Conservation (phyloP, 495 filamentous ascomycete genomes). For the Aspergillus baeticus region DNA sequence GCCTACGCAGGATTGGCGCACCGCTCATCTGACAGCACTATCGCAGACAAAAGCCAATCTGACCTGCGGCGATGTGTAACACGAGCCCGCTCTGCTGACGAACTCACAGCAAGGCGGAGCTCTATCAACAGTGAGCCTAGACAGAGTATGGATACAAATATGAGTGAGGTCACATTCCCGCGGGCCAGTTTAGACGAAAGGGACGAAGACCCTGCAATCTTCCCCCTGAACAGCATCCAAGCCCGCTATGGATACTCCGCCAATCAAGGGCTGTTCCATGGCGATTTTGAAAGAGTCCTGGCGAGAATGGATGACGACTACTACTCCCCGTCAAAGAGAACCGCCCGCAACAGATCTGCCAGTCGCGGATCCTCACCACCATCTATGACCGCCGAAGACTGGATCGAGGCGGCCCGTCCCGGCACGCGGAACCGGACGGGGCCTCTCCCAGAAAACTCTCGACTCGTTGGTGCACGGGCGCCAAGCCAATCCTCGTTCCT, state of each 20-base stretch:
- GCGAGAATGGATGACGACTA: constrained; percentile 25
- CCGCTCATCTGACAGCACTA: constrained; percentile 37
- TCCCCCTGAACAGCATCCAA: constrained; percentile 34
- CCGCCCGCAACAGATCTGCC: constrained; percentile 5
- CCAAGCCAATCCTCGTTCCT: constrained; percentile 28
- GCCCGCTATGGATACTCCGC: constrained; percentile 21
- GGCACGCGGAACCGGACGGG: constrained; percentile 23
- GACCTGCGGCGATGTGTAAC: constrained; percentile 24
- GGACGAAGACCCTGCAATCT: constrained; percentile 29
- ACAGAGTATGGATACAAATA: constrained; percentile 32
- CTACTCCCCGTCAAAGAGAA: constrained; percentile 23
- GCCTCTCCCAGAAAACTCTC: constrained; percentile 14
- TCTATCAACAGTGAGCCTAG: constrained; percentile 28
- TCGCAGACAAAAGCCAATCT: constrained; percentile 22
- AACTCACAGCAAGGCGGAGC: constrained; percentile 31
- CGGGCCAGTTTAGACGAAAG: constrained; percentile 17
- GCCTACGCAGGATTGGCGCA: constrained; percentile 31
- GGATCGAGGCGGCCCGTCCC: constrained; percentile 42
- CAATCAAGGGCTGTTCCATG: constrained; percentile 23
- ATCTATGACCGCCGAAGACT: constrained; percentile 42
- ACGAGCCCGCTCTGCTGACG: constrained; percentile 37
- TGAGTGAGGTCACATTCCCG: constrained; percentile 31
- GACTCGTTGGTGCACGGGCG: constrained; percentile 18
- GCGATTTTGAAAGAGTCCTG: constrained; percentile 18
- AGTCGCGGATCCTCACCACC: constrained; percentile 23